These are phyloP conservation scores for Xerocomus minutiporus DNA, from an alignment of 1,284 basidiomycete species.

Conservation along the genomic window DNA sequence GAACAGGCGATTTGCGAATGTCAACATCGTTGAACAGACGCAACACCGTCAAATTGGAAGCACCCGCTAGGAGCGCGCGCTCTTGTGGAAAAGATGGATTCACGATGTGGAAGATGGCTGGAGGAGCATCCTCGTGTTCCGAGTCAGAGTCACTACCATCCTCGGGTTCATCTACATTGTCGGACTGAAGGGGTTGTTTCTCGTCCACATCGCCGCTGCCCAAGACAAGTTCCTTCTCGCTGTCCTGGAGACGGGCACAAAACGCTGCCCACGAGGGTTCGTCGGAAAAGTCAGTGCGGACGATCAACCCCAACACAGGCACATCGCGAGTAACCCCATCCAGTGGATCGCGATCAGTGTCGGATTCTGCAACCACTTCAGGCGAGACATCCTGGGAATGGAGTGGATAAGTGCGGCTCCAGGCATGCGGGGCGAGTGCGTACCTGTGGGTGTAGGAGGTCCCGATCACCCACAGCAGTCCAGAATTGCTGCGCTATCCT, in stretches of 20 bases:
- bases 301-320: constrained; percentile 48
- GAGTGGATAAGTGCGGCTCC: constrained; percentile 1
- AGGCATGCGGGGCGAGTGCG: neutral
- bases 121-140: constrained; percentile 35
- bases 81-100: constrained; percentile 42
- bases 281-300: constrained; percentile 65
- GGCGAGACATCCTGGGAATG: constrained; percentile 13
- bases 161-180: constrained; percentile 15
- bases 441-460: constrained; percentile 14
- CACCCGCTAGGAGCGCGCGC: constrained; percentile 39
- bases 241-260: constrained; percentile 42
- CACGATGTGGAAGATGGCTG: constrained; percentile 49
- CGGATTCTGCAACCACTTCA: constrained; percentile 34
- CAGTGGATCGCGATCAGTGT: constrained; percentile 46
- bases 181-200: constrained; percentile 6
- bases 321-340: constrained; percentile 35
- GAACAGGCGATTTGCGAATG: constrained; percentile 48
- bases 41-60: constrained; percentile 61
- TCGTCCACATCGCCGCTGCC: constrained; percentile 23
- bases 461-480: constrained; percentile 19
- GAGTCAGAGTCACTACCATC: constrained; percentile 30
- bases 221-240: constrained; percentile 46
- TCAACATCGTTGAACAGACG: constrained; percentile 69
- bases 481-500: constrained; percentile 40
- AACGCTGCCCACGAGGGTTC: constrained; percentile 62